Percentiles rank a stretch among this genome's conserved stretches.
Evolutionary conservation across 75 land plant genomes (phyloP).

Genomic region (Chamaecyparis obtusa): DNA sequence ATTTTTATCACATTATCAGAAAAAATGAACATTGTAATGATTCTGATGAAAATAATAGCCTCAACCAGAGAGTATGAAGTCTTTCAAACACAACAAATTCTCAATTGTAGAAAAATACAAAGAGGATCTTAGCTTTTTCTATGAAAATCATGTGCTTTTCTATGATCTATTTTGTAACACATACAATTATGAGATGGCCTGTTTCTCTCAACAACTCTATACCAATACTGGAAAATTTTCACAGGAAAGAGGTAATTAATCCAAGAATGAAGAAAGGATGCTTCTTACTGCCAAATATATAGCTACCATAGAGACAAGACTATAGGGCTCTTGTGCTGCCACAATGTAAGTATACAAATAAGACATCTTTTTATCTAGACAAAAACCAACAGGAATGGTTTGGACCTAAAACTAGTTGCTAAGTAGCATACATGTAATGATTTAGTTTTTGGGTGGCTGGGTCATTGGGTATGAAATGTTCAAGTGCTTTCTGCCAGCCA

Average conservation of each 20-base stretch:
- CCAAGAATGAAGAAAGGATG: not conserved
- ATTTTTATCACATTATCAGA: constrained; percentile 9
- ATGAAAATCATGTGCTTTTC: not conserved
- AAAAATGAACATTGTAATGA: not conserved
- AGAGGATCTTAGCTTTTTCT: not conserved
- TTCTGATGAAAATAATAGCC: not conserved
- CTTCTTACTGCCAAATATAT: not conserved
- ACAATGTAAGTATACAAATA: not conserved
- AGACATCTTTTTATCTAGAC: not conserved
- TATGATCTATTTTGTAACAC: not conserved
- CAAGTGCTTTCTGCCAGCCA: not conserved
- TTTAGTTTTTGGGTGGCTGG: not conserved
- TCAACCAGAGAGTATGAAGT: not conserved
- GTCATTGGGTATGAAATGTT: not conserved
- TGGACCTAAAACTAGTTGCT: not conserved
- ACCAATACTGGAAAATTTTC: not conserved
- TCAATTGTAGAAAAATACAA: not conserved
- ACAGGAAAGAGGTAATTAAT: not conserved
- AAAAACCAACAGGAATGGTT: not conserved
- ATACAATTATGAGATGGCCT: not conserved
- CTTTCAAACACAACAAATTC: not conserved
- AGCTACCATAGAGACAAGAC: not conserved
- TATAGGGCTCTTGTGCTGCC: not conserved
- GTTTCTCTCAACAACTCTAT: not conserved
- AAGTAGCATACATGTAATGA: not conserved